phyloP scores from a whole-genome alignment of 768 basidiomycete species.

The Kwoniella europaea region DNA sequence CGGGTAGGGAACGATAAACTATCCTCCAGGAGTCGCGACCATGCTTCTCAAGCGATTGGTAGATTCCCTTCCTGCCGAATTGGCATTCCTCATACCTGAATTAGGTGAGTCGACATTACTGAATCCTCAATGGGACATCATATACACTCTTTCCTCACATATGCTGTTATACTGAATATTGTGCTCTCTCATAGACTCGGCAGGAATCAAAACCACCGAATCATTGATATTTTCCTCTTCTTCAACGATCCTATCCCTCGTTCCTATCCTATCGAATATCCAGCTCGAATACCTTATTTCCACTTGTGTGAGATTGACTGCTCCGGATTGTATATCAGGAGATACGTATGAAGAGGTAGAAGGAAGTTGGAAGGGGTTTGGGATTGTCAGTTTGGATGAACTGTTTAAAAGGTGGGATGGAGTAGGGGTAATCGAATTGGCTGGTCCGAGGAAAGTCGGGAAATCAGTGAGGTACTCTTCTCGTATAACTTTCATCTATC shows the following conservation, averaged over 20 bases:
- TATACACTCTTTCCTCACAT: no score
- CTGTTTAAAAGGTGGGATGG: conserved; percentile 44
- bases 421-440: conserved; percentile 41
- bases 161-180: background rate
- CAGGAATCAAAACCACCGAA: conserved; percentile 49
- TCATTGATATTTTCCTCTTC: conserved; percentile 42
- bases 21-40: no score
- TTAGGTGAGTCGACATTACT: conserved; percentile 30
- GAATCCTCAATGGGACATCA: no score
- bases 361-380: conserved; percentile 39
- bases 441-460: conserved; percentile 42
- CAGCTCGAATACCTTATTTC: conserved; percentile 35
- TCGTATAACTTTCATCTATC: background rate
- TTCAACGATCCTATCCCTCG: conserved; percentile 22
- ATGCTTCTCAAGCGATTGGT: conserved; percentile 50
- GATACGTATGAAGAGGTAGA: conserved; percentile 1
- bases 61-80: conserved; percentile 23
- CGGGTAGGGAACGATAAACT: no score
- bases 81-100: conserved; percentile 31
- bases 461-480: conserved; percentile 40
- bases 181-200: conserved; percentile 24
- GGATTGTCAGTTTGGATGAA: conserved; percentile 35
- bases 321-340: conserved; percentile 3
- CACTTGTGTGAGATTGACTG: conserved; percentile 24
- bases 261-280: conserved; percentile 18